A percentile compares a stretch with the other conserved stretches of the same genome.
Evolutionary conservation across 768 basidiomycete species (phyloP).

Genomic region (Pleurotus giganteus): DNA sequence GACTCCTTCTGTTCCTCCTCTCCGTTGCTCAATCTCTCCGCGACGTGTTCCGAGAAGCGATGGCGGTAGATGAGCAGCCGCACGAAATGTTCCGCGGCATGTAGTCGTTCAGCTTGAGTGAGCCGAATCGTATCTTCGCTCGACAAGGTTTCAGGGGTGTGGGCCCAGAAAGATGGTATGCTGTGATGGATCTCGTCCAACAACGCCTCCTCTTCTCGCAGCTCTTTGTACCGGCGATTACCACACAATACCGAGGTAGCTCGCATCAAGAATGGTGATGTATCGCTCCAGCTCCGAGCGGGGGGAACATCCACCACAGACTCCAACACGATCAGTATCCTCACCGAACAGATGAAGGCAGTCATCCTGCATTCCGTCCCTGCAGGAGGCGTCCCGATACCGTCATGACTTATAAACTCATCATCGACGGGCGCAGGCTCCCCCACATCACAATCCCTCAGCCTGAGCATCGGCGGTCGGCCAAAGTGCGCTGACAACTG

Average conservation of each 20-base stretch:
- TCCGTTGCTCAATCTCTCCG: constrained; percentile 55
- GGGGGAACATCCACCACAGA: constrained; percentile 83
- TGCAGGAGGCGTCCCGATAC: constrained; percentile 60
- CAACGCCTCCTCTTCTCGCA: constrained; percentile 77
- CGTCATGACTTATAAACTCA: constrained; percentile 81
- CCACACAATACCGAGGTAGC: constrained; percentile 71
- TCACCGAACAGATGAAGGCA: constrained; percentile 75
- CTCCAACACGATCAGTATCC: constrained; percentile 87
- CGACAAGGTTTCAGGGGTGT: constrained; percentile 75
- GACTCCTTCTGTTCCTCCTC: constrained; percentile 60
- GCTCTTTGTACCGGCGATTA: constrained; percentile 55
- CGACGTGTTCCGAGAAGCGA: constrained; percentile 75
- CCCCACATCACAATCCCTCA: constrained; percentile 89
- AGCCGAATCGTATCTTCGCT: constrained; percentile 86
- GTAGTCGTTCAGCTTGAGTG: constrained; percentile 83
- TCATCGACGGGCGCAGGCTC: constrained; percentile 87
- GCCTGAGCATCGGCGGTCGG: constrained; percentile 79
- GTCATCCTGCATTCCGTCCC: constrained; percentile 75
- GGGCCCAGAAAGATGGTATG: constrained; percentile 77
- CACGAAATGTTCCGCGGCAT: constrained; percentile 86
- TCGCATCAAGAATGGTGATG: constrained; percentile 74
- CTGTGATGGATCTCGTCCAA: constrained; percentile 76
- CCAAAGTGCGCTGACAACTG: constrained; percentile 89
- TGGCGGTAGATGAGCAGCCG: constrained; percentile 88
- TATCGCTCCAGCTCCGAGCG: constrained; percentile 54